Evolutionary conservation across 2,329 filamentous ascomycete genomes (phyloP).

Genomic region (Alternaria tenuissima): DNA sequence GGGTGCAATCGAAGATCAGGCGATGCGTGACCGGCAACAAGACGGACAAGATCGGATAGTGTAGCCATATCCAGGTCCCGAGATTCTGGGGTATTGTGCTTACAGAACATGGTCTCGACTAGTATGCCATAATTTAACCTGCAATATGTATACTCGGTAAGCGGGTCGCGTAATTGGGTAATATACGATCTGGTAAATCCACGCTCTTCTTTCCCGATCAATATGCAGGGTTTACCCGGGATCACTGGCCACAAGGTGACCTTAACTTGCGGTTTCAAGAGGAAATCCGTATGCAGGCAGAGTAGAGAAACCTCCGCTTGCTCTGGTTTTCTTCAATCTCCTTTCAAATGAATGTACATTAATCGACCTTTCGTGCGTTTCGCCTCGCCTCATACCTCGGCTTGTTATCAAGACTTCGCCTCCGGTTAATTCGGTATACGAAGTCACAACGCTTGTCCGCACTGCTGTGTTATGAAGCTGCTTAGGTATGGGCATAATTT

Average conservation of each 20-base stretch:
- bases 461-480: background rate
- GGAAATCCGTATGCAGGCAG: conserved; percentile 15
- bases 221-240: conserved; percentile 28
- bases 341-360: conserved; percentile 33
- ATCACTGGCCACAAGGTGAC: conserved; percentile 21
- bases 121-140: conserved; percentile 39
- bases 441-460: conserved; percentile 5
- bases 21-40: conserved; percentile 26
- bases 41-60: conserved; percentile 8
- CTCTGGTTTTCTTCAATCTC: conserved; percentile 20
- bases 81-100: conserved; percentile 34
- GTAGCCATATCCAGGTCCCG: conserved; percentile 23
- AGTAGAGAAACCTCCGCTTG: conserved; percentile 18
- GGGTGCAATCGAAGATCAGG: conserved; percentile 34
- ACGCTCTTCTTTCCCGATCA: conserved; percentile 32
- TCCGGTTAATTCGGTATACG: conserved; percentile 28
- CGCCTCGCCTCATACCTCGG: conserved; percentile 19
- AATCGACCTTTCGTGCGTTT: conserved; percentile 20
- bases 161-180: conserved; percentile 43
- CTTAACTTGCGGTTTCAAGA: conserved; percentile 18
- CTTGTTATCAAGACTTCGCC: conserved; percentile 4
- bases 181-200: conserved; percentile 36
- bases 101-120: conserved; percentile 48
- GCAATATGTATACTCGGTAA: conserved; percentile 36
- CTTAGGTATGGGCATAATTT: background rate